Percentiles rank a stretch among this genome's conserved stretches.
These are phyloP conservation scores for Papiliotrema terrestris DNA, from an alignment of 1,284 basidiomycete genomes.

Conservation along the genomic window DNA sequence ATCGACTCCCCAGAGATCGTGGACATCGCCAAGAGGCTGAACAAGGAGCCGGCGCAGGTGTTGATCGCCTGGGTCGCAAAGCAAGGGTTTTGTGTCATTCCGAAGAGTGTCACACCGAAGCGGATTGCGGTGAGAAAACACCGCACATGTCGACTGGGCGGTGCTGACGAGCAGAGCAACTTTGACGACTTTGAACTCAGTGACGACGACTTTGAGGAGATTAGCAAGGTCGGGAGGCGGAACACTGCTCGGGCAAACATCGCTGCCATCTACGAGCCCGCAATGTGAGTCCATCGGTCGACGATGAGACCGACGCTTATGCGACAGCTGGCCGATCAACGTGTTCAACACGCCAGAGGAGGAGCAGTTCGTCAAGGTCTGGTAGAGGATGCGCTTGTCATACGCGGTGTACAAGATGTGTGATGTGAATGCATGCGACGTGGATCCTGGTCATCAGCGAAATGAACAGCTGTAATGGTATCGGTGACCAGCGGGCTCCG, in stretches of 20 bases:
- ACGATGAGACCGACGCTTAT: background rate
- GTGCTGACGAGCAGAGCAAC: conserved; percentile 53
- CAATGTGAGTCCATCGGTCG: no score
- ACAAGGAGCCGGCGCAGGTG: conserved; percentile 63
- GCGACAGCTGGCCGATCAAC: conserved; percentile 60
- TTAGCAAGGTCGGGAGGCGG: conserved; percentile 57
- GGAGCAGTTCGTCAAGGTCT: conserved; percentile 31
- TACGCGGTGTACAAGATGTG: background rate
- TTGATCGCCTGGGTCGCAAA: conserved; percentile 65
- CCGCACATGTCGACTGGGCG: conserved; percentile 12
- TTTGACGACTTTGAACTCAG: conserved; percentile 64
- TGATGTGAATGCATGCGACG: background rate
- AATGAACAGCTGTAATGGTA: no score
- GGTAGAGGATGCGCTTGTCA: conserved; percentile 3
- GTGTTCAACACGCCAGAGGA: conserved; percentile 61
- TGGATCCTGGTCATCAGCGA: no score
- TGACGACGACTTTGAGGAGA: conserved; percentile 60
- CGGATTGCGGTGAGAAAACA: conserved; percentile 48
- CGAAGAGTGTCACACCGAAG: conserved; percentile 60
- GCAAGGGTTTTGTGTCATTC: conserved; percentile 66
- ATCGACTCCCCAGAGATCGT: conserved; percentile 54
- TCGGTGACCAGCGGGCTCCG: no score
- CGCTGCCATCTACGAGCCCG: conserved; percentile 58
- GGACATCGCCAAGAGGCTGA: conserved; percentile 59
- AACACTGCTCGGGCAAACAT: conserved; percentile 61